Conservation (phyloP, 169 alveolate genomes). For the Plasmodium blacklocki region DNA sequence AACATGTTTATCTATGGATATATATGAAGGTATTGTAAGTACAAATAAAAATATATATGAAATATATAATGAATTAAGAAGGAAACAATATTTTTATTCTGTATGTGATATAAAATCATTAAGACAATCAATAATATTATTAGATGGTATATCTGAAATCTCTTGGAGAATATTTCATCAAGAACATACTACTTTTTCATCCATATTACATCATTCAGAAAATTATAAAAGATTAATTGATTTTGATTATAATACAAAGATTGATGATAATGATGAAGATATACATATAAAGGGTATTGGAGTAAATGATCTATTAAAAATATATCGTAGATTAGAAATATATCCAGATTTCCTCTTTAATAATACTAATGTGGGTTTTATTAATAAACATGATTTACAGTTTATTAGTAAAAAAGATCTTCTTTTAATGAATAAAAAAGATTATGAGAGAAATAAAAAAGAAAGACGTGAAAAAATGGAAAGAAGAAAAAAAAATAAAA, state of each 20-base stretch:
- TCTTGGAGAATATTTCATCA: constrained; percentile 72
- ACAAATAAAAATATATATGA: constrained; percentile 46
- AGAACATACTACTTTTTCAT: constrained; percentile 40
- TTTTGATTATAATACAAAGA: constrained; percentile 45
- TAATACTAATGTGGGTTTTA: constrained; percentile 23
- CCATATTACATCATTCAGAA: constrained; percentile 44
- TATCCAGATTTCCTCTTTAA: constrained; percentile 46
- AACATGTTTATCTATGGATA: constrained; percentile 12
- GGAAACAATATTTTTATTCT: constrained; percentile 14
- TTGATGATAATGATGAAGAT: constrained; percentile 54
- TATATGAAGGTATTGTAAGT: constrained; percentile 39
- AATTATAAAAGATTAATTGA: constrained; percentile 43
- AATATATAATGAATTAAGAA: not conserved
- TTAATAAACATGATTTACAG: constrained; percentile 26
- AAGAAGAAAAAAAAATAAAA: constrained; percentile 3
- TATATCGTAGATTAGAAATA: constrained; percentile 32
- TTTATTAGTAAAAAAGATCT: constrained; percentile 25
- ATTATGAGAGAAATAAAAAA: constrained; percentile 12
- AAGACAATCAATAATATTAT: constrained; percentile 35
- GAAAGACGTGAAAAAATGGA: not conserved
- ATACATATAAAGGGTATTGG: constrained; percentile 40
- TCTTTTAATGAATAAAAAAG: constrained; percentile 21
- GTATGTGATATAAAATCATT: constrained; percentile 42
- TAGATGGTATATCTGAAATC: constrained; percentile 66
- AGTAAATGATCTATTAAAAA: constrained; percentile 43